Base-by-base conservation (phyloP, 495 filamentous ascomycete species). In the Sabuloglossum arenarium region DNA sequence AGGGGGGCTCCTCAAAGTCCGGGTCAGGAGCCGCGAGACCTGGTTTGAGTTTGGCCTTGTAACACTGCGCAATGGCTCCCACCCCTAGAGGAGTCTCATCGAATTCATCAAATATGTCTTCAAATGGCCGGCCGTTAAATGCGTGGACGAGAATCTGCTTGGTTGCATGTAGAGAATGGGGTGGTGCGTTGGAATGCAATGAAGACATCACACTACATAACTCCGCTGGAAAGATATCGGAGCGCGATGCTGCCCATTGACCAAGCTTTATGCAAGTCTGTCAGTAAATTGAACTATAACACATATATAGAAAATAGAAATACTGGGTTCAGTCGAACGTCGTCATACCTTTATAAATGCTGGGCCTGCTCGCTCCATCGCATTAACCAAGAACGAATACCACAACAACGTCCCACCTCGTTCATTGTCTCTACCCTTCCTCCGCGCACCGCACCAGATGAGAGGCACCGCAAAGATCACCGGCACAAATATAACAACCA, bases 101-200 rank as follows among this genome's bases (percentile, higher is more conserved):
- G 62, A 99, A 99, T 64, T 97, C 93, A 28, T 95, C 88, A 61
- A 99, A 99, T 28, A 99, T 97, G 4, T 95, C 85, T 24, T 87
- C 80, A 54, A 97, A 95, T 1, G 68, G 66, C 34, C 82, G 69
- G 1, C 84, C 85, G 56, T 80, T 77, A 63, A 99, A 99, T 1
- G 93, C 90, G 42, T 79, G 77, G 53, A 71, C 68, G 25, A 99
- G 79, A 24, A 77, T 95, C 46, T 73, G 73, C 64, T 88, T 90
- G 8, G 93, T 96, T 34, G 76, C 75, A 31, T 77, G 71, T 5
- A 99, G 69, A 1, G 88, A 86, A 68, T 99, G 93, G 12, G 93
- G 87, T 0, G 88, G 90, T 0, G 89, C 88, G 65, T 96, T 75
- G 2, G 90, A 96, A 65, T 99, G 93, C 4, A 99, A 79, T 54